phyloP scores from a whole-genome alignment of 139 green algal species.

The Micractinium sp. region DNA sequence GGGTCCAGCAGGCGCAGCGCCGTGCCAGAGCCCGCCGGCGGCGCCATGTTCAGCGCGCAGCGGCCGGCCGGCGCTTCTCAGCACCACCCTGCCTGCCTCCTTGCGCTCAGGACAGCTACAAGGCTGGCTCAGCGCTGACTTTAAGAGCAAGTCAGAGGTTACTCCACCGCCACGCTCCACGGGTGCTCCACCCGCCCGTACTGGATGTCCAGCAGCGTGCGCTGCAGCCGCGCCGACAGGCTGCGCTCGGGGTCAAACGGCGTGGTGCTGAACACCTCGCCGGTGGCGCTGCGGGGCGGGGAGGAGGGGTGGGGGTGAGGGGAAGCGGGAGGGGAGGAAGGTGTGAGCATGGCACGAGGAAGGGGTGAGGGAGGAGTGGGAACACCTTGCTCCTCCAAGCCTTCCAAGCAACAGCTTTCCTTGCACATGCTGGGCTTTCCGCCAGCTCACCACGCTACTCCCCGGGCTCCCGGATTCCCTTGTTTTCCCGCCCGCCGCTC shows the following conservation, averaged over 20 bases:
- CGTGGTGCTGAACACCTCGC: constrained; percentile 5
- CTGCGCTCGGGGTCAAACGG: background rate
- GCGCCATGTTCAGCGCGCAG: background rate
- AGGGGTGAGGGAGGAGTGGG: too few relatives aligned
- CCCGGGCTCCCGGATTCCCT: too few relatives aligned
- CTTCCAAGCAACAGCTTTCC: too few relatives aligned
- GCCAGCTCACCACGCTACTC: too few relatives aligned
- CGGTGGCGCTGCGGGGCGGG: background rate
- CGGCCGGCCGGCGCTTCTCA: background rate
- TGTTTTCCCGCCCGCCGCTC: too few relatives aligned
- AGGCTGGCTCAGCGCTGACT: background rate
- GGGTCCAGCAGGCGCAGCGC: background rate
- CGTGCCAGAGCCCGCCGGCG: background rate
- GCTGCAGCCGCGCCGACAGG: constrained; percentile 44
- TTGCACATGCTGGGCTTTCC: too few relatives aligned
- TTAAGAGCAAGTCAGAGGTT: background rate
- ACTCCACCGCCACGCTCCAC: constrained; percentile 47
- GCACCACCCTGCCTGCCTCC: background rate
- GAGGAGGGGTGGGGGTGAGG: too few relatives aligned
- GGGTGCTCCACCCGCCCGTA: constrained; percentile 61
- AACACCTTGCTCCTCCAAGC: too few relatives aligned
- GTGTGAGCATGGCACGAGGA: too few relatives aligned
- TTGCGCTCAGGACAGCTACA: background rate
- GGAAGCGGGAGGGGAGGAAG: too few relatives aligned
- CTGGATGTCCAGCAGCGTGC: constrained; percentile 68